Percentiles rank a stretch among this genome's conserved stretches.
phyloP scores from a whole-genome alignment of 1,284 basidiomycete genomes.

The Trametes polyzona region DNA sequence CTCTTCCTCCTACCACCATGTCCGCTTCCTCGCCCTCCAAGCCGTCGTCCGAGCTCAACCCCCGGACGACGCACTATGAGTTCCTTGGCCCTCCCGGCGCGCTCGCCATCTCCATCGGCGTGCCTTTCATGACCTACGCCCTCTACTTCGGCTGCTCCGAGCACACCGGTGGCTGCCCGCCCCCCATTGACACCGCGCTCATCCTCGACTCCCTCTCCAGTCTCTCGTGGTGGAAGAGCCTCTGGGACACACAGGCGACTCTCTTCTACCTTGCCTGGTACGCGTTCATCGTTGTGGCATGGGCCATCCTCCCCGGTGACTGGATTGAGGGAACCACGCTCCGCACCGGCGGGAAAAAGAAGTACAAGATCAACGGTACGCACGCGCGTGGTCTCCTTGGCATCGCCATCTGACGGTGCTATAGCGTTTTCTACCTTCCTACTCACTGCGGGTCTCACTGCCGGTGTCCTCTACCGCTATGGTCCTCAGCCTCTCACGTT shows the following conservation, averaged over 20 bases:
- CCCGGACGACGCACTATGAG: constrained; percentile 74
- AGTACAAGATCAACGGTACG: constrained; percentile 96
- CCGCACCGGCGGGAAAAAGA: constrained; percentile 77
- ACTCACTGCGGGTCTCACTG: constrained; percentile 72
- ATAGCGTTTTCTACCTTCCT: constrained; percentile 88
- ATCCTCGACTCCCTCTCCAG: constrained; percentile 52
- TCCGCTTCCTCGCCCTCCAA: constrained; percentile 21
- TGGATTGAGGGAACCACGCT: constrained; percentile 81
- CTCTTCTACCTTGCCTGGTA: constrained; percentile 91
- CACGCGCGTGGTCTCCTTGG: constrained; percentile 23
- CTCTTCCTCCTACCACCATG: constrained; percentile 27
- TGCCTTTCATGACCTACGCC: constrained; percentile 78
- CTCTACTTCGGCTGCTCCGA: constrained; percentile 91
- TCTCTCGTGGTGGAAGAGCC: constrained; percentile 64
- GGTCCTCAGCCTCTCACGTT: constrained; percentile 87
- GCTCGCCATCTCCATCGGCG: constrained; percentile 69
- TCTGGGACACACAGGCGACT: constrained; percentile 84
- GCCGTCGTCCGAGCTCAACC: constrained; percentile 51
- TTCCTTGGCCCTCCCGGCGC: constrained; percentile 89
- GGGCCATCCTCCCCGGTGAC: constrained; percentile 88
- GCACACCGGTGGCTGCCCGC: constrained; percentile 74
- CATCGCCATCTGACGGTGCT: not conserved
- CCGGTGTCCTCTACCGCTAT: constrained; percentile 70
- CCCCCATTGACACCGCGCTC: constrained; percentile 49
- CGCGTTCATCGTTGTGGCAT: constrained; percentile 81